Conservation (phyloP, 768 basidiomycete species). For the Hypsizygus marmoreus region DNA sequence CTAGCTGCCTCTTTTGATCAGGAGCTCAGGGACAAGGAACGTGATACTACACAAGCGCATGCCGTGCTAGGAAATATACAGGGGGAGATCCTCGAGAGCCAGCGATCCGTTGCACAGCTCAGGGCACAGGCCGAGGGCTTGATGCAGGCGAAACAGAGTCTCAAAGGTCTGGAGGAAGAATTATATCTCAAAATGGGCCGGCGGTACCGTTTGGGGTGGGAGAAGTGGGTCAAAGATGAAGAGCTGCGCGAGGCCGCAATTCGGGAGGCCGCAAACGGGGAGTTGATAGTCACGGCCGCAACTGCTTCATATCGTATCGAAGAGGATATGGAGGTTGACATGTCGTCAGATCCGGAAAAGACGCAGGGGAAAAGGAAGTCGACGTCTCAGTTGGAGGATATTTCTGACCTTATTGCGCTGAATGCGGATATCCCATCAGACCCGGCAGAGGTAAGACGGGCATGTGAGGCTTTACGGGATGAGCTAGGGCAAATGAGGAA, state of each 20-base stretch:
- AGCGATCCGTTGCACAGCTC: conserved; percentile 72
- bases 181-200: conserved; percentile 77
- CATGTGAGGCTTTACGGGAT: conserved; percentile 62
- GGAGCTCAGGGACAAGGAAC: conserved; percentile 89
- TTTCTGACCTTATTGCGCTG: conserved; percentile 62
- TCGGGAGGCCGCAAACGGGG: conserved; percentile 62
- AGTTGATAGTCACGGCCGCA: conserved; percentile 46
- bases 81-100: conserved; percentile 85
- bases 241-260: conserved; percentile 73
- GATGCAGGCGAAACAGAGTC: conserved; percentile 53
- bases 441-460: conserved; percentile 50
- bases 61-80: conserved; percentile 85
- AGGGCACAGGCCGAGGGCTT: conserved; percentile 69
- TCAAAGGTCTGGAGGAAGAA: conserved; percentile 65
- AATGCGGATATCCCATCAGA: conserved; percentile 60
- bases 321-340: conserved; percentile 43
- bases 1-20: conserved; percentile 90
- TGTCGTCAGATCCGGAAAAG: conserved; percentile 43
- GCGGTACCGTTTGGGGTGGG: conserved; percentile 85
- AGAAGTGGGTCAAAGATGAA: conserved; percentile 90
- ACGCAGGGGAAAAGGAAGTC: conserved; percentile 58
- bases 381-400: conserved; percentile 51
- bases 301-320: conserved; percentile 49
- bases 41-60: conserved; percentile 88
- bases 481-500: conserved; percentile 68